A percentile compares a stretch with the other conserved stretches of the same genome.
phyloP scores from a whole-genome alignment of 768 basidiomycete genomes.

The Megacollybia marginata region DNA sequence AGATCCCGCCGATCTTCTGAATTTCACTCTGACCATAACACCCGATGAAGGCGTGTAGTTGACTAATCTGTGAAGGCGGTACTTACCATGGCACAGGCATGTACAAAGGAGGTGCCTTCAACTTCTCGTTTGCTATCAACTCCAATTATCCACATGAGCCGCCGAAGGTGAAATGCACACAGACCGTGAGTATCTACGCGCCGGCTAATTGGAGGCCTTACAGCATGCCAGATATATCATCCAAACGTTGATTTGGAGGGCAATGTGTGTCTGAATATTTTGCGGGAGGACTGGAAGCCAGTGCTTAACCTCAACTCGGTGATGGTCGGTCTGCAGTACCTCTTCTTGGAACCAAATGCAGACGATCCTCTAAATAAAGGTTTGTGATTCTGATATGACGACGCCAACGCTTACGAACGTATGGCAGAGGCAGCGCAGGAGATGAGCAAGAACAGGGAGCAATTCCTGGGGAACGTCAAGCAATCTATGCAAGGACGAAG shows the following conservation, averaged over 20 bases:
- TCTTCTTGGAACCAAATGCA: constrained; percentile 97
- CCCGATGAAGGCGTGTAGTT: constrained; percentile 83
- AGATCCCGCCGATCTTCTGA: constrained; percentile 89
- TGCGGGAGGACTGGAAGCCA: constrained; percentile 99
- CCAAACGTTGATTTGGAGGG: constrained; percentile 98
- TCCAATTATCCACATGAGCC: constrained; percentile 99
- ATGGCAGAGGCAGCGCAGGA: constrained; percentile 89
- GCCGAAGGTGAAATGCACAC: constrained; percentile 96
- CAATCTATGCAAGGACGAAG: constrained; percentile 75
- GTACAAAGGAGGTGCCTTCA: constrained; percentile 94
- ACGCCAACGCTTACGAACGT: constrained; percentile 4
- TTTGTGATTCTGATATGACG: constrained; percentile 16
- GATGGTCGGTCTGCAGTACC: constrained; percentile 96
- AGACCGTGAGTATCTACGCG: constrained; percentile 52
- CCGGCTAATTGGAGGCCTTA: not conserved
- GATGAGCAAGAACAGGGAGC: constrained; percentile 79
- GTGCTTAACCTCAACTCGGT: constrained; percentile 96
- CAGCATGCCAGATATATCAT: constrained; percentile 78
- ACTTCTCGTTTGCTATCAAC: constrained; percentile 94
- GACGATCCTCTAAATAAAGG: constrained; percentile 99
- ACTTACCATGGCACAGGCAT: constrained; percentile 53
- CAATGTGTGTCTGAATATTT: constrained; percentile 96
- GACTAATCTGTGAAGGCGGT: not conserved
- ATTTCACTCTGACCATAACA: constrained; percentile 91
- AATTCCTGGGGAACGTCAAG: constrained; percentile 82